These are phyloP conservation scores for Phyllosticta citribraziliensis DNA, from an alignment of 2,329 filamentous ascomycete genomes.

Conservation along the genomic window DNA sequence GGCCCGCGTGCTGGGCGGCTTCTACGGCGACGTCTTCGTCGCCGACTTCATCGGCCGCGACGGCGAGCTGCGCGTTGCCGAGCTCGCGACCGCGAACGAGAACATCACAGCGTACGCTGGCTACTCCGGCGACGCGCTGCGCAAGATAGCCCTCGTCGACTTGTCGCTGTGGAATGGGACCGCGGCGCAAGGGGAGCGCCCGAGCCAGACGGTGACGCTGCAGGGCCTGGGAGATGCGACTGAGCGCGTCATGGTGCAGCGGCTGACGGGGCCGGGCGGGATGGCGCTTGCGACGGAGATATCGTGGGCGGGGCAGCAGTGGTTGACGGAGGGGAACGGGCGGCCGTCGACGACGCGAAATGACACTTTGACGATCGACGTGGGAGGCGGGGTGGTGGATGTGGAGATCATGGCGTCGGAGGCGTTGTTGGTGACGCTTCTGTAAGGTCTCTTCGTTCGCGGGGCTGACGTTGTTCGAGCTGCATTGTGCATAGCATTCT, in stretches of 20 bases:
- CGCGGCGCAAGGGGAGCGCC: neutral
- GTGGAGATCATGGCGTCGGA: slow-evolving; percentile 1
- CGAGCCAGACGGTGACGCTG: neutral
- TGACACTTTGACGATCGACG: neutral
- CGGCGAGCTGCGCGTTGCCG: neutral
- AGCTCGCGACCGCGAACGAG: neutral
- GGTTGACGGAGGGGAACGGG: slow-evolving; percentile 1
- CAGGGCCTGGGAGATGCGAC: neutral
- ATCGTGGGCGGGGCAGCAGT: slow-evolving; percentile 1
- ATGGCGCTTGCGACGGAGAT: neutral
- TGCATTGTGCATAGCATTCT: too few species aligned
- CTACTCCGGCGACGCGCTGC: neutral
- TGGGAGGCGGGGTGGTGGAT: neutral
- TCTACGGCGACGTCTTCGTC: slow-evolving; percentile 3
- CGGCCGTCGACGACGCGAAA: neutral
- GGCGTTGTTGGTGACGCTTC: neutral
- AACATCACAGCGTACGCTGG: slow-evolving; percentile 1
- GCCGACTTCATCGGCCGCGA: slow-evolving; percentile 2
- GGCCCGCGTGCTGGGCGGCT: slow-evolving; percentile 1
- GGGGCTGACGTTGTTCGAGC: too few species aligned
- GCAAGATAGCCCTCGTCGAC: neutral
- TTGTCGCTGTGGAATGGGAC: neutral
- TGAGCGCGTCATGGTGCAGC: neutral
- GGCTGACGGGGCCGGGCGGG: neutral
- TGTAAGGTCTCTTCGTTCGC: too few species aligned